A percentile compares a stretch with the other conserved stretches of the same genome.
phyloP scores from a whole-genome alignment of 2,329 filamentous ascomycete genomes.

The Verticillium tricorpus region DNA sequence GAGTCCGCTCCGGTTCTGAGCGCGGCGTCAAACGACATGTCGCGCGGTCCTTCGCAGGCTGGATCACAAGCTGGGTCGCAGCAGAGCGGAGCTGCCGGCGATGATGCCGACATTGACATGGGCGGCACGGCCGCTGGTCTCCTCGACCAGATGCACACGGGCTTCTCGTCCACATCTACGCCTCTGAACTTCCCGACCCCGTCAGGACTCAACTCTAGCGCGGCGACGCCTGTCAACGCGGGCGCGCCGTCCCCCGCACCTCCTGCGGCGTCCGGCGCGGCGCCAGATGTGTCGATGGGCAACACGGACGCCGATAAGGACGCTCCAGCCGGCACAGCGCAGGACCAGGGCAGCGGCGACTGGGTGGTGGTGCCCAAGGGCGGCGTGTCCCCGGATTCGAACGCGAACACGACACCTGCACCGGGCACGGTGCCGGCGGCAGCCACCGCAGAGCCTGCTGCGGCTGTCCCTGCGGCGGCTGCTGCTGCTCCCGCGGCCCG shows the following conservation, averaged over 20 bases:
- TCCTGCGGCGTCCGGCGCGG: slow-evolving; percentile 20
- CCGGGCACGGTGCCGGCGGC: slow-evolving; percentile 15
- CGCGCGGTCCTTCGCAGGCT: slow-evolving; percentile 47
- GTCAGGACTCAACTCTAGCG: slow-evolving; percentile 51
- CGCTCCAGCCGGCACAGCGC: slow-evolving; percentile 33
- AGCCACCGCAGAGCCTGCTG: slow-evolving; percentile 1
- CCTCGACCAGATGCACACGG: slow-evolving; percentile 66
- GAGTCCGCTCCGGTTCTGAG: neutral
- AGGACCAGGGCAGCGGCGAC: slow-evolving; percentile 52
- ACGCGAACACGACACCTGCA: slow-evolving; percentile 13
- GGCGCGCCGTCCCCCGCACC: slow-evolving; percentile 41
- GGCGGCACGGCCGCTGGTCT: slow-evolving; percentile 58
- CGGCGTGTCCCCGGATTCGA: slow-evolving; percentile 37
- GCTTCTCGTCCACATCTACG: slow-evolving; percentile 55
- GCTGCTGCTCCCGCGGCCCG: slow-evolving; percentile 23
- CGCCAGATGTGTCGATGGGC: slow-evolving; percentile 45
- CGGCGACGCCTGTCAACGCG: slow-evolving; percentile 50
- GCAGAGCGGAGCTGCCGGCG: slow-evolving; percentile 49
- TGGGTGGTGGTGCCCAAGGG: slow-evolving; percentile 73
- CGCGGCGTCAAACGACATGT: slow-evolving; percentile 31
- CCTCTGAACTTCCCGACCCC: slow-evolving; percentile 58
- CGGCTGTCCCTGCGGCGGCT: slow-evolving; percentile 1
- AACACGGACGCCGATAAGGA: slow-evolving; percentile 37
- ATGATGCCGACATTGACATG: slow-evolving; percentile 62
- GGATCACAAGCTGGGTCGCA: slow-evolving; percentile 55